Conservation (phyloP, 2,329 filamentous ascomycete species). For the Cladosporium phlei region DNA sequence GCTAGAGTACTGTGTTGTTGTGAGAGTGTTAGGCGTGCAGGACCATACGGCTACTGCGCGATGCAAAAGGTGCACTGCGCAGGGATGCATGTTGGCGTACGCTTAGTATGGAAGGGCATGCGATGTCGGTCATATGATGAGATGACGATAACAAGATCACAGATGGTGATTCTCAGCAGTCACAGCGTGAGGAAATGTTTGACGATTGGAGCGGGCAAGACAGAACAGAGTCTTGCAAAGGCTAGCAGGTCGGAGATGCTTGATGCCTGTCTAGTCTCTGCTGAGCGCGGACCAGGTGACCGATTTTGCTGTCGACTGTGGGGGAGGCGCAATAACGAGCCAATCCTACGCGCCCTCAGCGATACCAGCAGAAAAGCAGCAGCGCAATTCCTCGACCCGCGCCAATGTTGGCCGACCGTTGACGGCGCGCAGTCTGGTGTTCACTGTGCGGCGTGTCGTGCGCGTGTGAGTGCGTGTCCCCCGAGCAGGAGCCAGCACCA, state of each 20-base stretch:
- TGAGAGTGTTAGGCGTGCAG: no score
- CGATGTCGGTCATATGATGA: no score
- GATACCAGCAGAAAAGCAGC: not conserved
- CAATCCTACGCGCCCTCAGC: not conserved
- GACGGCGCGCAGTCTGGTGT: conserved; percentile 4
- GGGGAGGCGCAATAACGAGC: not conserved
- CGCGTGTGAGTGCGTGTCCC: conserved; percentile 6
- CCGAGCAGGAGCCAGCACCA: conserved; percentile 1
- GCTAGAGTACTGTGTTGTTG: no score
- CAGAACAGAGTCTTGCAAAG: not conserved
- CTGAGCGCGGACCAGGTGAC: conserved; percentile 2
- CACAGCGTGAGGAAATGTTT: conserved; percentile 4
- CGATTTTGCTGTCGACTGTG: no score
- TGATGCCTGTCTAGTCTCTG: not conserved
- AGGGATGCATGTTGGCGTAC: not conserved
- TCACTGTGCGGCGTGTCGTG: conserved; percentile 3
- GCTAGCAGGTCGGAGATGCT: not conserved
- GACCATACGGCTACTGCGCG: no score
- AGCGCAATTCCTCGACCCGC: not conserved
- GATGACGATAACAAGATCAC: no score
- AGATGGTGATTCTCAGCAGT: no score
- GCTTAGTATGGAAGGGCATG: no score
- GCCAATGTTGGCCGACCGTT: conserved; percentile 4
- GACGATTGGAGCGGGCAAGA: conserved; percentile 11
- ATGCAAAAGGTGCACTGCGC: no score